Percentiles rank a stretch among this genome's conserved stretches.
Conservation (phyloP, 495 filamentous ascomycete species). For the Darksidea phi region DNA sequence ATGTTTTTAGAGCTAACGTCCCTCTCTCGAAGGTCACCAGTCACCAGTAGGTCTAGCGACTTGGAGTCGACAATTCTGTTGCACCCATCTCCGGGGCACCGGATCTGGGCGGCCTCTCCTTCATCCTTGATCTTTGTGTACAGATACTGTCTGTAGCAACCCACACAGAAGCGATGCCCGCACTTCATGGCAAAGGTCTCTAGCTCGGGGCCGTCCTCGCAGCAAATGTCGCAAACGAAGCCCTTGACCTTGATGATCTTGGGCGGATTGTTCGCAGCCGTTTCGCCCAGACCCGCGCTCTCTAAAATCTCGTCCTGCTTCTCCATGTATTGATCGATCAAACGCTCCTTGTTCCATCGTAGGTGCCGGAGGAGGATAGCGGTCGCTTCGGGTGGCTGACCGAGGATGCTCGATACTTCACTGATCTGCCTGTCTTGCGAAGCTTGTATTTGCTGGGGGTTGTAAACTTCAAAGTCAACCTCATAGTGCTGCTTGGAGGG, state of each 20-base stretch:
- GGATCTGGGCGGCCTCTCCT: constrained; percentile 89
- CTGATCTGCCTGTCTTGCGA: constrained; percentile 81
- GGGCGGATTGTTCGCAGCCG: constrained; percentile 55
- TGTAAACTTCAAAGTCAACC: constrained; percentile 76
- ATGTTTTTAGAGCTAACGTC: constrained; percentile 37
- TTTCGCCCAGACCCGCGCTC: constrained; percentile 74
- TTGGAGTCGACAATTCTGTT: constrained; percentile 87
- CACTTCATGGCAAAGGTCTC: constrained; percentile 94
- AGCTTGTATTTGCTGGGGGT: constrained; percentile 72
- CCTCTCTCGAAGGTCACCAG: constrained; percentile 67
- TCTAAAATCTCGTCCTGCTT: constrained; percentile 72
- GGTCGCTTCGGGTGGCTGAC: constrained; percentile 78
- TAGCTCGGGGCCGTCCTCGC: constrained; percentile 78
- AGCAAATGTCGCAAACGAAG: constrained; percentile 94
- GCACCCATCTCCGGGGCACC: constrained; percentile 86
- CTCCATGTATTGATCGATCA: constrained; percentile 96
- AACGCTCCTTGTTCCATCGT: constrained; percentile 90
- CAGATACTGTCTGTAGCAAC: constrained; percentile 90
- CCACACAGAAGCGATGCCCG: constrained; percentile 89
- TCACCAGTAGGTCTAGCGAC: constrained; percentile 79
- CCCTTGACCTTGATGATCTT: constrained; percentile 67
- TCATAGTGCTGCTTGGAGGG: constrained; percentile 75
- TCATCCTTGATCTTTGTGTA: constrained; percentile 89
- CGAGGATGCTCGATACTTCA: constrained; percentile 84
- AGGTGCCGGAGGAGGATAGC: constrained; percentile 86